phyloP scores from a whole-genome alignment of 2,329 filamentous ascomycete genomes.

The Cercospora sp. region DNA sequence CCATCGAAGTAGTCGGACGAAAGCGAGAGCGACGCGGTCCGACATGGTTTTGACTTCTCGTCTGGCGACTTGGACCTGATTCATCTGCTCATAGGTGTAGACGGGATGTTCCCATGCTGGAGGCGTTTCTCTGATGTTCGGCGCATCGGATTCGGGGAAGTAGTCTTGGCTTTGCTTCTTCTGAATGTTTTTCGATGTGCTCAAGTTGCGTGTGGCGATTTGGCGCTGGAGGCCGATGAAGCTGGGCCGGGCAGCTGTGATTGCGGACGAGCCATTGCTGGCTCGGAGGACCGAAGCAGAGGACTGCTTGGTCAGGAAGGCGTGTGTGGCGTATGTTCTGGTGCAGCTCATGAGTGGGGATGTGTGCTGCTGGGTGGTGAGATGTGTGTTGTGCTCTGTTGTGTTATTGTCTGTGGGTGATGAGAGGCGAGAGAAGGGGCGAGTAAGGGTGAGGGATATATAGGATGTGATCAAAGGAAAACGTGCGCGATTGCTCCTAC shows the following conservation, averaged over 20 bases:
- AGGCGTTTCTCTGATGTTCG: slow-evolving; percentile 48
- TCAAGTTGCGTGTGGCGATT: slow-evolving; percentile 43
- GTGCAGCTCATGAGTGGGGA: slow-evolving; percentile 18
- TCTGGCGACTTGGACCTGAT: slow-evolving; percentile 70
- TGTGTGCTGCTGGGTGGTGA: background rate
- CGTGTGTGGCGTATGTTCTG: slow-evolving; percentile 14
- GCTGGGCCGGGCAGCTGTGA: slow-evolving; percentile 36
- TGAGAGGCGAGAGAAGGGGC: slow-evolving; percentile 9
- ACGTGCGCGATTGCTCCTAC: background rate
- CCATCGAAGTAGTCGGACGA: slow-evolving; percentile 74
- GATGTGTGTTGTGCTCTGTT: background rate
- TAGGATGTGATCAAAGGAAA: slow-evolving; percentile 2
- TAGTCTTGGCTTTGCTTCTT: slow-evolving; percentile 44
- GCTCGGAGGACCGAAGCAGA: slow-evolving; percentile 43
- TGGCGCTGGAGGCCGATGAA: slow-evolving; percentile 39
- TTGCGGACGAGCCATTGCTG: slow-evolving; percentile 38
- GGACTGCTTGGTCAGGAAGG: slow-evolving; percentile 21
- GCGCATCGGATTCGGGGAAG: slow-evolving; percentile 49
- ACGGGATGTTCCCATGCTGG: slow-evolving; percentile 54
- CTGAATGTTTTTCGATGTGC: slow-evolving; percentile 38
- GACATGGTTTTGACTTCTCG: slow-evolving; percentile 70
- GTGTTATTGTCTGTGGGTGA: background rate
- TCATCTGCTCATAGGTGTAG: slow-evolving; percentile 80
- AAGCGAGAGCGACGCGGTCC: slow-evolving; percentile 75
- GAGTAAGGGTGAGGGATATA: slow-evolving; percentile 12